Evolutionary conservation across 163 green algal species (phyloP).

Genomic region (Chlamydomonas reinhardtii): DNA sequence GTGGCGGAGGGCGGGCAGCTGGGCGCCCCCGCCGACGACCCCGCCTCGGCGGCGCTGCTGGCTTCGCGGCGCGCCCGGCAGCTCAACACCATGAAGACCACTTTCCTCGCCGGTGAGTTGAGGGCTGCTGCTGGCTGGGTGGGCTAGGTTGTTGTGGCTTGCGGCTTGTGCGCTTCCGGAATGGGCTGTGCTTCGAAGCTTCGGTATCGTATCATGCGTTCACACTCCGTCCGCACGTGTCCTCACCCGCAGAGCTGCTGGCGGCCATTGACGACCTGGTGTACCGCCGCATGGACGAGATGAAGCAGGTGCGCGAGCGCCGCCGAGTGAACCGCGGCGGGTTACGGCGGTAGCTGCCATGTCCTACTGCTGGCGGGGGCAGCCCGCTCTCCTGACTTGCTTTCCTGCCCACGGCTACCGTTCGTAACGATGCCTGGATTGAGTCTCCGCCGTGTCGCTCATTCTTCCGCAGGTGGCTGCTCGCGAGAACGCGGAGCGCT

Average conservation of each 20-base stretch:
- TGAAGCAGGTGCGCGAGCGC: conserved; percentile 1
- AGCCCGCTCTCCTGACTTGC: no score
- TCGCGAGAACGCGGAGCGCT: background rate
- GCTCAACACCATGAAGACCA: conserved; percentile 31
- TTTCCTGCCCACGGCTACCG: no score
- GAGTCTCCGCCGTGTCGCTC: no score
- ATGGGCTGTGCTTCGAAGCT: no score
- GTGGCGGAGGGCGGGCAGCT: background rate
- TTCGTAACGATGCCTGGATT: no score
- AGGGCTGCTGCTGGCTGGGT: no score
- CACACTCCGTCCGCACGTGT: no score
- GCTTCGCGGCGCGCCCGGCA: background rate
- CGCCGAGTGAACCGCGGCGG: no score
- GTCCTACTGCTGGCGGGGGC: no score
- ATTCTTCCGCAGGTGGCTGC: background rate
- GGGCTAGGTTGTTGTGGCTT: no score
- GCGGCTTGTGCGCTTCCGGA: background rate
- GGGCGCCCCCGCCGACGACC: background rate
- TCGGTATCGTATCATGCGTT: no score
- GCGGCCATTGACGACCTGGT: conserved; percentile 27
- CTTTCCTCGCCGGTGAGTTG: conserved; percentile 3
- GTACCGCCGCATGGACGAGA: conserved; percentile 2
- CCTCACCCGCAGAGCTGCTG: conserved; percentile 18
- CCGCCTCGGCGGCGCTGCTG: background rate
- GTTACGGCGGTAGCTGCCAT: no score